Evolutionary conservation across 106 monocot genomes (phyloP).

Genomic region (Xerophyta viscosa): DNA sequence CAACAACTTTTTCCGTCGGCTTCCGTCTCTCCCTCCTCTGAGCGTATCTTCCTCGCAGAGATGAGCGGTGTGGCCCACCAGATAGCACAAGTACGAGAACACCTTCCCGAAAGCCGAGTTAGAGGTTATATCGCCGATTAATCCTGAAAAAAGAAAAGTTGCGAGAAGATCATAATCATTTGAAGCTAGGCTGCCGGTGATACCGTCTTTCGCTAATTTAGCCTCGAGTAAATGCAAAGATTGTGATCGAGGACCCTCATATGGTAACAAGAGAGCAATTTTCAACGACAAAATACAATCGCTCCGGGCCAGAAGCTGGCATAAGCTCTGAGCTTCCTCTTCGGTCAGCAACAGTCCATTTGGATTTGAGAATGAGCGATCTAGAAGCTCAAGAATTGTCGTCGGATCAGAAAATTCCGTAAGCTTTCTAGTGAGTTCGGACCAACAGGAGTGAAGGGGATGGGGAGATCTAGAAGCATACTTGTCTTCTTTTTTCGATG

Average conservation of each 20-base stretch:
- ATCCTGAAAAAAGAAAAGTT: conserved; percentile 50
- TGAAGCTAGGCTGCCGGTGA: conserved; percentile 8
- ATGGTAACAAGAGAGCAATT: conserved; percentile 55
- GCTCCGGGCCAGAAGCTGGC: conserved; percentile 22
- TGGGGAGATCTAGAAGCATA: conserved; percentile 18
- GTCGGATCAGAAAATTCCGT: conserved; percentile 28
- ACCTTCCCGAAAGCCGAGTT: conserved; percentile 31
- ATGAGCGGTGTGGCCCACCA: conserved; percentile 50
- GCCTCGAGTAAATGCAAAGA: conserved; percentile 37
- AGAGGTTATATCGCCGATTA: conserved; percentile 18
- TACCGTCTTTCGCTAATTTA: conserved; percentile 30
- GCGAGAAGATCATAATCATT: conserved; percentile 46
- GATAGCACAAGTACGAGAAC: conserved; percentile 65
- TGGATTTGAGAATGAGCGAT: conserved; percentile 28
- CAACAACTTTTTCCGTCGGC: conserved; percentile 3
- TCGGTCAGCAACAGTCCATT: conserved; percentile 38
- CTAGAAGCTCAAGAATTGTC: conserved; percentile 45
- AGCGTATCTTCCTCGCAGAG: conserved; percentile 42
- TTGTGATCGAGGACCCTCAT: conserved; percentile 27
- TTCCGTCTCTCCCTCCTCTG: conserved; percentile 3
- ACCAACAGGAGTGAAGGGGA: conserved; percentile 81
- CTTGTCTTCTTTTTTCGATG: conserved; percentile 19
- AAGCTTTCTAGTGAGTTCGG: conserved; percentile 44
- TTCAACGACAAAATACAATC: conserved; percentile 61
- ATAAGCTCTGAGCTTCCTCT: conserved; percentile 50